phyloP scores from a whole-genome alignment of 169 alveolate species.

The Plasmodium inui region DNA sequence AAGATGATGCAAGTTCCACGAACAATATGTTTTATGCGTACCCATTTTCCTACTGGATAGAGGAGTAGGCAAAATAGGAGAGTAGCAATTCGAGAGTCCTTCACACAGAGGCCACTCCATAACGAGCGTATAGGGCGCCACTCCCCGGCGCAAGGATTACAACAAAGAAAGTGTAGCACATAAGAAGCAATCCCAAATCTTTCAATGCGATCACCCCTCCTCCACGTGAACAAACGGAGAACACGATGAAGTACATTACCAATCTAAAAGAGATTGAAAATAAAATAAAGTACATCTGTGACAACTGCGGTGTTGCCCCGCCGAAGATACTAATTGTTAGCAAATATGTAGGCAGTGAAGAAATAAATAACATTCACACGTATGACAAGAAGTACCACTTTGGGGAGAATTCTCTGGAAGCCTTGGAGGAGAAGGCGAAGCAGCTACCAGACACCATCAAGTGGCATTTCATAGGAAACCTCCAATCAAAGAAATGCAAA shows the following conservation, averaged over 20 bases:
- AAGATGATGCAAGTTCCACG: not conserved
- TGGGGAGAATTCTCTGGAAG: conserved; percentile 95
- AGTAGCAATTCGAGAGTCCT: not conserved
- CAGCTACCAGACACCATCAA: conserved; percentile 89
- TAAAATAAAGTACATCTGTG: conserved; percentile 31
- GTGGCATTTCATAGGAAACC: conserved; percentile 96
- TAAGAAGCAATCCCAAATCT: not conserved
- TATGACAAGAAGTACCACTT: conserved; percentile 80
- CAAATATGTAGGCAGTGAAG: conserved; percentile 53
- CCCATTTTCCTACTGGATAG: not conserved
- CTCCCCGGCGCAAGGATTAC: not conserved
- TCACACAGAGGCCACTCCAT: not conserved
- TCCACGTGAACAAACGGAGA: not conserved
- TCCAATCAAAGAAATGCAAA: conserved; percentile 93
- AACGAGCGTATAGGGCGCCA: not conserved
- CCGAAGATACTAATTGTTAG: conserved; percentile 67
- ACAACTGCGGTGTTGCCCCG: not conserved
- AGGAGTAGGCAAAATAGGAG: not conserved
- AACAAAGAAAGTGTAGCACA: not conserved
- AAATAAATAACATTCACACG: conserved; percentile 58
- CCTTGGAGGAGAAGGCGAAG: conserved; percentile 89
- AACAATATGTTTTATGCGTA: not conserved
- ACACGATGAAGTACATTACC: conserved; percentile 37
- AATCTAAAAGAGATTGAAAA: conserved; percentile 49
- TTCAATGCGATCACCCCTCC: not conserved